phyloP scores from a whole-genome alignment of 305 asterid species.

The Fraxinus platypoda region DNA sequence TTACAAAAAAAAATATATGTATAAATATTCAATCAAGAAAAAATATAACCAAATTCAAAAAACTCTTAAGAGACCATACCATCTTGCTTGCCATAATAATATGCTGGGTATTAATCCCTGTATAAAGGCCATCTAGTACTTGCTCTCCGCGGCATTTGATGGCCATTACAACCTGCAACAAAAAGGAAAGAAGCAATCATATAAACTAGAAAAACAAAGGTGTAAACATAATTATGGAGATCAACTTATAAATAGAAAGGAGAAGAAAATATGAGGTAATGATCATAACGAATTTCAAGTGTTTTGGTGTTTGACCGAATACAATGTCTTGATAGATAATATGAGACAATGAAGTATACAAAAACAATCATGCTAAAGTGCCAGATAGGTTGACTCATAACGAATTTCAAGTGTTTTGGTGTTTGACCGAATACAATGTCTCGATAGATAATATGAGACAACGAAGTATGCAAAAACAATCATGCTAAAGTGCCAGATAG shows the following conservation, averaged over 20 bases:
- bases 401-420: background rate
- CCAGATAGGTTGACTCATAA: background rate
- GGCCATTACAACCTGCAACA: conserved; percentile 58
- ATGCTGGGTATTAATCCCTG: conserved; percentile 76
- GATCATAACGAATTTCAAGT: background rate
- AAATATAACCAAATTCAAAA: background rate
- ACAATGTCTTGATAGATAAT: too few species aligned
- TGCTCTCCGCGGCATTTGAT: conserved; percentile 89
- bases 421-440: too few species aligned
- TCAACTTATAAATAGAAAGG: background rate
- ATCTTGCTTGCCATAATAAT: conserved; percentile 90
- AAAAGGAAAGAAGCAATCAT: background rate
- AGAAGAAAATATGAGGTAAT: background rate
- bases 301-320: too few species aligned
- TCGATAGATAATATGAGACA: too few species aligned
- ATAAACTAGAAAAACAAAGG: background rate
- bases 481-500: too few species aligned
- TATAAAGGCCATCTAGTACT: conserved; percentile 64
- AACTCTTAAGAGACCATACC: conserved; percentile 38
- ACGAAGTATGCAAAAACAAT: too few species aligned
- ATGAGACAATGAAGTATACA: too few species aligned
- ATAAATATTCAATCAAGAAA: background rate
- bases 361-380: too few species aligned
- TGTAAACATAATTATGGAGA: background rate
- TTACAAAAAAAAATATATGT: too few species aligned